Evolutionary conservation across 371 early-diverging fungal species (phyloP), one percentile per base, ranked within the genome.

Genomic region (Cokeromyces recurvatus): DNA sequence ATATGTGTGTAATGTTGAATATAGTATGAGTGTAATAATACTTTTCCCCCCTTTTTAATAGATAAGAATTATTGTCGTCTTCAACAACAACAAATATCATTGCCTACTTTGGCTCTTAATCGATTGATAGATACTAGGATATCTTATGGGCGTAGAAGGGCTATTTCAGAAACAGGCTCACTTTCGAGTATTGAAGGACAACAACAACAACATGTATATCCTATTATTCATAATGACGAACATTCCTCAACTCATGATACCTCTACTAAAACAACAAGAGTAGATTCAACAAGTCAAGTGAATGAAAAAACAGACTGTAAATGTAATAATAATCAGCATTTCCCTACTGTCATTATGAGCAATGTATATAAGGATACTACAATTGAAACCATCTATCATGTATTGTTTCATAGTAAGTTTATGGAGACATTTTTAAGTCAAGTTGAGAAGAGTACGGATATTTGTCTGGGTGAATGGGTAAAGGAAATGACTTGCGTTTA

Each of bases 261-360:
- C n/a, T n/a, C n/a, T n/a, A n/a, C 35, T 9, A n/a, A 9, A 34
- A 14, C 35, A 9, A 14, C 35, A 34, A n/a, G 4, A 15, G 35
- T 14, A 14, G 15, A 14, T 34, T 4, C 35, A 15, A 34, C 7
- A 9, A 4, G 4, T 34, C 35, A 34, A 15, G 4, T 11, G 14
- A 53, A 59, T 38, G 46, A 40, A 16, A 41, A 43, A 29, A 59
- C 62, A 2, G 53, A 47, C 6, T 80, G 81, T 38, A 53, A 45
- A 16, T 81, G 81, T 49, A 50, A 56, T 17, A 68, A 64, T n/a
- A 67, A 65, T 6, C 59, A 63, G 17, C 81, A 81, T 40, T 78
- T 66, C 43, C 55, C 66, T 8, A 63, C 57, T 42, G 42, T 57
- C 0, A 74, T 64, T 27, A 57, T 81, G 67, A 66, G 68, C 32